These are phyloP conservation scores for Melastoma candidum DNA, from an alignment of 441 rosid species.

Conservation along the genomic window DNA sequence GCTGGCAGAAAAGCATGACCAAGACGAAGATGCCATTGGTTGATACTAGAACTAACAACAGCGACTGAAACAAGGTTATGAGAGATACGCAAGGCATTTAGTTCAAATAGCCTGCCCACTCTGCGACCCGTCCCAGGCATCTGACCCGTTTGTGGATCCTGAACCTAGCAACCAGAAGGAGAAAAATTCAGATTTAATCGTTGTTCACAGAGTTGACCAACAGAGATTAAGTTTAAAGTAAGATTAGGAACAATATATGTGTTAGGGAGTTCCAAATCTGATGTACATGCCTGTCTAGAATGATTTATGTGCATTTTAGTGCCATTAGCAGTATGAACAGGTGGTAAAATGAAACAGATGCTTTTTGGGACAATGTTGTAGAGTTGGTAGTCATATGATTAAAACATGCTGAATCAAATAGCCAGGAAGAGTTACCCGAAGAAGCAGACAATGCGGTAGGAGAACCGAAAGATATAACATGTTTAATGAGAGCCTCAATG, in stretches of 20 bases:
- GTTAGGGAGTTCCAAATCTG: not conserved
- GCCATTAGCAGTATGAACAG: not conserved
- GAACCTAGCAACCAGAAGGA: constrained; percentile 3
- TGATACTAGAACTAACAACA: not conserved
- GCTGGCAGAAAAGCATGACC: not conserved
- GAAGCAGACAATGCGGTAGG: too few relatives aligned
- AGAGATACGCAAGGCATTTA: not conserved
- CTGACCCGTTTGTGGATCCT: constrained; percentile 7
- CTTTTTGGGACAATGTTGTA: not conserved
- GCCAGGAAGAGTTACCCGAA: too few relatives aligned
- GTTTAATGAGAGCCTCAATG: too few relatives aligned
- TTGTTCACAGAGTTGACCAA: not conserved
- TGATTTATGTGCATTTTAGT: not conserved
- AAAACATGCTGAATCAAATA: not conserved
- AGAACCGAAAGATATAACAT: too few relatives aligned
- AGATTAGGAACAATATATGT: constrained; percentile 1
- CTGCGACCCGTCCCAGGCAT: constrained; percentile 3
- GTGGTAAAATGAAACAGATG: not conserved
- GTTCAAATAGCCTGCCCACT: constrained; percentile 6
- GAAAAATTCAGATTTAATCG: not conserved
- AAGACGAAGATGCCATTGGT: not conserved
- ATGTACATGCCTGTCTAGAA: not conserved
- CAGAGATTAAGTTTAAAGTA: constrained; percentile 5
- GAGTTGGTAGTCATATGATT: constrained; percentile 11
- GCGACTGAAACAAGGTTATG: not conserved